Evolutionary conservation across 345 rosid genomes (phyloP).

Genomic region (Syzygium aqueum): DNA sequence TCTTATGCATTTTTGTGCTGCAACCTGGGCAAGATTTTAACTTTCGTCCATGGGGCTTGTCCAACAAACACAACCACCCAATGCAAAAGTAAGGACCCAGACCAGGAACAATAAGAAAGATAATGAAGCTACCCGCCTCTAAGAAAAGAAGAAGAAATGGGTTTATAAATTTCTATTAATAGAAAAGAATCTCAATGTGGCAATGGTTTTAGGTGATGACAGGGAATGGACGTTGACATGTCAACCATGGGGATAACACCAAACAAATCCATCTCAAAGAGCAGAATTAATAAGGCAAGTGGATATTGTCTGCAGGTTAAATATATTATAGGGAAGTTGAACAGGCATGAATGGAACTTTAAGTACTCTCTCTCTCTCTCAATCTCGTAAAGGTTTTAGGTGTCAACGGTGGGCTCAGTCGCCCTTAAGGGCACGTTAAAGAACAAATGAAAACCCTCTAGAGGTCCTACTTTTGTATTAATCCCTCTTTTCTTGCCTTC

Average conservation of each 20-base stretch:
- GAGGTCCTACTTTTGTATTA: not conserved
- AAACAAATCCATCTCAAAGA: constrained; percentile 53
- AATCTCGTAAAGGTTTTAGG: not conserved
- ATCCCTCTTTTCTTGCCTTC: not conserved
- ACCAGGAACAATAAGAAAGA: not conserved
- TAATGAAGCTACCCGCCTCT: not conserved
- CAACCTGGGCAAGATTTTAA: not conserved
- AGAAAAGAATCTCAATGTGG: constrained; percentile 77
- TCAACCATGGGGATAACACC: constrained; percentile 90
- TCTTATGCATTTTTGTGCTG: not conserved
- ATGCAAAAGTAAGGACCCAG: not conserved
- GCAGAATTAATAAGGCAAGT: constrained; percentile 23
- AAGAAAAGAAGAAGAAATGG: not conserved
- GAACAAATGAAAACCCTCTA: not conserved
- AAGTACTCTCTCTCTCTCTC: not conserved
- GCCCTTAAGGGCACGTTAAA: not conserved
- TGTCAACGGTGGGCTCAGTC: constrained; percentile 11
- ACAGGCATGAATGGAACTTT: not conserved
- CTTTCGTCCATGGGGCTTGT: not conserved
- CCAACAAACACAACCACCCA: constrained; percentile 6
- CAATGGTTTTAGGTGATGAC: constrained; percentile 92
- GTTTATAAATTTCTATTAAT: constrained; percentile 20
- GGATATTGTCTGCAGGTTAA: constrained; percentile 31
- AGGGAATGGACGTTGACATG: constrained; percentile 87
- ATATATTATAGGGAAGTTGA: constrained; percentile 22